These are phyloP conservation scores for Coemansia sp. DNA, from an alignment of 192 early-diverging fungal genomes.

Conservation along the genomic window DNA sequence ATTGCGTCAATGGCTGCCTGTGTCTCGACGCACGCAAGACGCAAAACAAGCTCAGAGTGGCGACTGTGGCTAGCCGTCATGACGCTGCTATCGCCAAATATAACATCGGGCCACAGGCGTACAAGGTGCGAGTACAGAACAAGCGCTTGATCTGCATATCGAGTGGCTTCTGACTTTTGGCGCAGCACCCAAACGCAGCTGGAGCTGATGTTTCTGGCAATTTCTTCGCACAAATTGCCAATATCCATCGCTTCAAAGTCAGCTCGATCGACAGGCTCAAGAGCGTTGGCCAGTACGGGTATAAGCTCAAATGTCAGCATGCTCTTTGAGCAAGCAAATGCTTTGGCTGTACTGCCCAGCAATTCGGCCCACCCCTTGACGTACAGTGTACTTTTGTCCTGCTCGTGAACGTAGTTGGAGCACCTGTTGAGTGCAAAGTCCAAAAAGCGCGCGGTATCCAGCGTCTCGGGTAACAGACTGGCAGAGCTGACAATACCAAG, in stretches of 20 bases:
- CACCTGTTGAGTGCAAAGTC: constrained; percentile 28
- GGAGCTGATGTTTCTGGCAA: constrained; percentile 12
- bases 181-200: constrained; percentile 30
- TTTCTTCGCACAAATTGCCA: background rate
- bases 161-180: constrained; percentile 26
- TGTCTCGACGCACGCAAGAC: constrained; percentile 40
- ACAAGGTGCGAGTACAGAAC: constrained; percentile 38
- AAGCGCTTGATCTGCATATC: constrained; percentile 36
- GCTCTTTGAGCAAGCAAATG: constrained; percentile 4
- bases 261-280: constrained; percentile 24
- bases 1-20: constrained; percentile 39
- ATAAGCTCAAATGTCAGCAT: constrained; percentile 29
- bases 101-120: constrained; percentile 31
- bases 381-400: background rate
- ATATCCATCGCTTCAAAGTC: constrained; percentile 5
- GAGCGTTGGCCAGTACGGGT: constrained; percentile 25
- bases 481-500: background rate
- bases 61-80: background rate
- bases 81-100: constrained; percentile 5
- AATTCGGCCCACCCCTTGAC: background rate
- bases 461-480: background rate
- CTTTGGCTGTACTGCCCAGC: background rate
- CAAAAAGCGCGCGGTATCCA: constrained; percentile 7
- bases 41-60: constrained; percentile 14
- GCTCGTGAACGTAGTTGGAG: constrained; percentile 15